Evolutionary conservation across 1,139 yeast species (phyloP), one percentile per base, ranked within the genome.

Genomic region (Oligophagozyma castellii): DNA sequence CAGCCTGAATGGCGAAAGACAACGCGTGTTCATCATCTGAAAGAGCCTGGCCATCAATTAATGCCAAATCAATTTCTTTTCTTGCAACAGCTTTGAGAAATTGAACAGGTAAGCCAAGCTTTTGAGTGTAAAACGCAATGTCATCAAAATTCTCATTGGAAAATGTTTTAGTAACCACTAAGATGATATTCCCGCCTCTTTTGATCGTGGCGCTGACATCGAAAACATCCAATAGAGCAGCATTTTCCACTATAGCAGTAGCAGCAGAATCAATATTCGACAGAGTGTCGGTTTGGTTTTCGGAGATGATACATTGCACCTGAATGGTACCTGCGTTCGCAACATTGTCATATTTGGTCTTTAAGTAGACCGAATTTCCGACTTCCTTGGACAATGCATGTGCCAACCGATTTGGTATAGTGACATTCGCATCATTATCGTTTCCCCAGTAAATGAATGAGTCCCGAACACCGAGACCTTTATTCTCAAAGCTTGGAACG

Each of bases 261-360:
- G 74, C 75, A 12, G 81, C 76, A 23, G 65, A 55, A 35, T 73
- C 77, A 30, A 70, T 58, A 25, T 54, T 51, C 16, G 60, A 50
- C 13, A 61, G 47, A 10, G 35, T 23, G 6, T 53, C 41, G 18
- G 51, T 33, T 5, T 51, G 42, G 10, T 40, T 39, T 19, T 46
- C 39, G 11, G 63, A 53, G 8, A 73, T 61, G 13, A 65, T 60
- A 34, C 84, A 55, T 49, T 79, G 86, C n/a, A 86, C 67, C 53
- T 78, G 83, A 53, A 76, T 73, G n/a, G 71, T 53, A 38, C 95
- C 95, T 22, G 89, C 92, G 26, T 67, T 67, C 14, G 69, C 58
- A 16, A 65, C 55, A 49, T 80, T 83, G 52, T 86, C 94, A 44
- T 61, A 83, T 44, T 68, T 70, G 31, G 75, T 67, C 52, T 79